A percentile compares a stretch with the other conserved stretches of the same genome.
These are phyloP conservation scores for Fusarium scirpi DNA, from an alignment of 2,329 filamentous ascomycete species.

Conservation along the genomic window DNA sequence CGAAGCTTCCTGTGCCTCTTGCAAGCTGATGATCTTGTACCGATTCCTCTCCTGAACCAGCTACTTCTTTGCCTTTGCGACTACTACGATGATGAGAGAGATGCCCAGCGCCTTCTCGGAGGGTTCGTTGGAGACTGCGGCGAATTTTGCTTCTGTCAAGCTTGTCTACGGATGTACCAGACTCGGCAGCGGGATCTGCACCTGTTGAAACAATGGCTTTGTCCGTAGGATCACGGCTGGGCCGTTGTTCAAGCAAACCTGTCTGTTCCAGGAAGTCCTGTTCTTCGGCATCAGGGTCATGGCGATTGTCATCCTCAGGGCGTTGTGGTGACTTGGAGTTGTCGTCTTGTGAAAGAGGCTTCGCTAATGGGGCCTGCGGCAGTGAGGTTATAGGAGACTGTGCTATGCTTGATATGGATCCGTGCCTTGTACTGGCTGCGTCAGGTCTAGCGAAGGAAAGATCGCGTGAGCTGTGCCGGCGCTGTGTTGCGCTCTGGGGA, in stretches of 20 bases:
- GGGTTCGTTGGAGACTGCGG: slow-evolving; percentile 87
- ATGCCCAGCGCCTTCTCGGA: slow-evolving; percentile 81
- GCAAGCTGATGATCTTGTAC: slow-evolving; percentile 75
- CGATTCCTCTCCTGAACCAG: slow-evolving; percentile 53
- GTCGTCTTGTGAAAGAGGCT: slow-evolving; percentile 38
- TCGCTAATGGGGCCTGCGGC: slow-evolving; percentile 39
- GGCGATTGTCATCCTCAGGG: slow-evolving; percentile 44
- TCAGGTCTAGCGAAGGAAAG: slow-evolving; percentile 43
- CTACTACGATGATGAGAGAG: slow-evolving; percentile 77
- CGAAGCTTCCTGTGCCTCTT: slow-evolving; percentile 88
- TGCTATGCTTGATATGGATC: slow-evolving; percentile 50
- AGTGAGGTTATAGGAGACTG: slow-evolving; percentile 46
- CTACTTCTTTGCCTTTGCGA: slow-evolving; percentile 77
- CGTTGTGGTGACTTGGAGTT: slow-evolving; percentile 34
- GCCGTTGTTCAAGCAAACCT: slow-evolving; percentile 67
- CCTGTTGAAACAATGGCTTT: slow-evolving; percentile 53
- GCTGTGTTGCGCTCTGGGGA: slow-evolving; percentile 48
- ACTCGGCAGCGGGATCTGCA: slow-evolving; percentile 49
- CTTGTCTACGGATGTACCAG: slow-evolving; percentile 55
- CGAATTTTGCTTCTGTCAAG: slow-evolving; percentile 77
- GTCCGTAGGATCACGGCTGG: slow-evolving; percentile 49
- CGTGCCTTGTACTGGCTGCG: slow-evolving; percentile 44
- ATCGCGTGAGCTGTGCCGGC: slow-evolving; percentile 45
- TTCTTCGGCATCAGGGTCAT: slow-evolving; percentile 74
- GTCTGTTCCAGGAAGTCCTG: slow-evolving; percentile 75